phyloP scores from a whole-genome alignment of 495 filamentous ascomycete genomes.

The Neurospora hispaniola region DNA sequence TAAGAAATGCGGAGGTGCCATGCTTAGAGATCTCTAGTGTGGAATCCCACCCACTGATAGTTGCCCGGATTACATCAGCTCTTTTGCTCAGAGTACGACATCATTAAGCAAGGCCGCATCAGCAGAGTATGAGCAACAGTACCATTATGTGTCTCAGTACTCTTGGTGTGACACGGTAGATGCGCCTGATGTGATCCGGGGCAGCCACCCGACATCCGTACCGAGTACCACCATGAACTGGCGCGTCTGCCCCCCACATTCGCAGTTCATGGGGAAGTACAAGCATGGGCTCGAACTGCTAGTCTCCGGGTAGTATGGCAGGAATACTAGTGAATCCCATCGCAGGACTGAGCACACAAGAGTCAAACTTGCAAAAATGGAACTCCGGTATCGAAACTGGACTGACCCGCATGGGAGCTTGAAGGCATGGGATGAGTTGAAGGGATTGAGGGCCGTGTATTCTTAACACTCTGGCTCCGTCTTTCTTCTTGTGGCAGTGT shows the following conservation, averaged over 20 bases:
- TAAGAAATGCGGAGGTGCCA: not conserved
- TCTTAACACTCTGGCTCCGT: not conserved
- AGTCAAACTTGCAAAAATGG: not conserved
- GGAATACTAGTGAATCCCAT: not conserved
- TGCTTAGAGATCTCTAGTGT: not conserved
- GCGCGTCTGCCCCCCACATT: not conserved
- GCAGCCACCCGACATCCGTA: not conserved
- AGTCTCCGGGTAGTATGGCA: not conserved
- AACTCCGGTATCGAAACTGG: not conserved
- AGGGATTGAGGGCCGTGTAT: not conserved
- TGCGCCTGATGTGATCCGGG: not conserved
- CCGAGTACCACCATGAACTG: not conserved
- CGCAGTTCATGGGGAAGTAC: not conserved
- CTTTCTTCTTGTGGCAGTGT: not conserved
- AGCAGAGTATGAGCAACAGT: not conserved
- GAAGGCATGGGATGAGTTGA: not conserved
- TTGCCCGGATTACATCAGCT: not conserved
- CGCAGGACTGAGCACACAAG: not conserved
- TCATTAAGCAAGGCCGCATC: not conserved
- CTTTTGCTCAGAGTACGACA: not conserved
- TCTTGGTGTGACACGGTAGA: not conserved
- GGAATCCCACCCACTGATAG: not conserved
- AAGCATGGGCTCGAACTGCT: not conserved
- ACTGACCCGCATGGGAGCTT: not conserved
- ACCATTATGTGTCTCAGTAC: not conserved